A percentile compares a stretch with the other conserved stretches of the same genome.
These are phyloP conservation scores for Boletus smithii DNA, from an alignment of 1,284 basidiomycete genomes.

Conservation along the genomic window DNA sequence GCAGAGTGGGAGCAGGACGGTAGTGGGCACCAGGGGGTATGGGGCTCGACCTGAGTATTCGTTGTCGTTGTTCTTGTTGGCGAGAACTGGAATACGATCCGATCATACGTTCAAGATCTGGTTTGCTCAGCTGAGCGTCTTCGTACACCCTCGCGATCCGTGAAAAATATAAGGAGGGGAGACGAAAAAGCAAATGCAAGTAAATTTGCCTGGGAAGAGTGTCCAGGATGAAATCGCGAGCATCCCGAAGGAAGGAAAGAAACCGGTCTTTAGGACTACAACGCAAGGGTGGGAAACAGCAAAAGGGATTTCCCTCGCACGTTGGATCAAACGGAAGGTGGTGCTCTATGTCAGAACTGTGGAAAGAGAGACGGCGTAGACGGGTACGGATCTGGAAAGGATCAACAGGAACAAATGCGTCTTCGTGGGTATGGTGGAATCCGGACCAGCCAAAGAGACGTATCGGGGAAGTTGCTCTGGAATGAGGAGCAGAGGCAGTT, in stretches of 20 bases:
- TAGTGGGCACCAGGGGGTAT: conserved; percentile 27
- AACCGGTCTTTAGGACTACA: conserved; percentile 16
- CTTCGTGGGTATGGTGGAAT: conserved; percentile 43
- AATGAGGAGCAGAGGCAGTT: conserved; percentile 35
- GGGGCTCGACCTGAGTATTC: conserved; percentile 23
- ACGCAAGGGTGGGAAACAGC: conserved; percentile 22
- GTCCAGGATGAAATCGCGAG: conserved; percentile 36
- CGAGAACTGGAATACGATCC: conserved; percentile 38
- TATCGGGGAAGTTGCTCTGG: conserved; percentile 44
- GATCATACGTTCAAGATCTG: conserved; percentile 68
- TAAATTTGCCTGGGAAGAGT: conserved; percentile 60
- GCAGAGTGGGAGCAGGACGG: conserved; percentile 33
- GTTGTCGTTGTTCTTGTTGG: conserved; percentile 20
- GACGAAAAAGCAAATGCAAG: conserved; percentile 59
- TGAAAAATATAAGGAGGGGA: conserved; percentile 71
- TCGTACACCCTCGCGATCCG: conserved; percentile 69
- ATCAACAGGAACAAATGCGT: conserved; percentile 48
- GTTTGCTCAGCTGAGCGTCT: conserved; percentile 69
- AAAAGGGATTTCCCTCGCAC: conserved; percentile 24
- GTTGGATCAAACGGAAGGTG: conserved; percentile 16
- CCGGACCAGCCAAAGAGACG: conserved; percentile 37
- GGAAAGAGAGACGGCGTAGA: conserved; percentile 25
- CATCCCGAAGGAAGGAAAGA: conserved; percentile 18
- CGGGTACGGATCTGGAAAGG: conserved; percentile 41
- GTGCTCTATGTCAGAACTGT: conserved; percentile 19